Evolutionary conservation across 495 filamentous ascomycete genomes (phyloP).

Genomic region (Trichocladium antarcticum): DNA sequence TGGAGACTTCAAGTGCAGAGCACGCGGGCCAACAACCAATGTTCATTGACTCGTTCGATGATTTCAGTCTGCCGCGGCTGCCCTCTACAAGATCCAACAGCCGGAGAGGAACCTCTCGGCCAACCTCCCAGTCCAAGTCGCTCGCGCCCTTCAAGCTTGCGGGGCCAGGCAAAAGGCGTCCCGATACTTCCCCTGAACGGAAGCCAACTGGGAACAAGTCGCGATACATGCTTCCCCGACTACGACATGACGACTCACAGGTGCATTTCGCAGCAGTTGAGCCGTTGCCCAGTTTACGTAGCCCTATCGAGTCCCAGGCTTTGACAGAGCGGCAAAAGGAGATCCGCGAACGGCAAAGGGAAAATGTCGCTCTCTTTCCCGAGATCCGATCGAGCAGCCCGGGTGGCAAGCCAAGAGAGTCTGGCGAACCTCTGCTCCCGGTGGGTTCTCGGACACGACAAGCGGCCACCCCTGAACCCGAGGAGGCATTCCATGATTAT

Average conservation of each 20-base stretch:
- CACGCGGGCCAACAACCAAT: slow-evolving; percentile 20
- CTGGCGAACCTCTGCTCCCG: background rate
- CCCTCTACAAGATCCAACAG: slow-evolving; percentile 14
- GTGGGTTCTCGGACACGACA: slow-evolving; percentile 3
- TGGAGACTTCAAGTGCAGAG: slow-evolving; percentile 25
- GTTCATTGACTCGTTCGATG: slow-evolving; percentile 47
- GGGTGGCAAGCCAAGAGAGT: slow-evolving; percentile 17
- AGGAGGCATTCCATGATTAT: slow-evolving; percentile 44
- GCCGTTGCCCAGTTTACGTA: slow-evolving; percentile 38
- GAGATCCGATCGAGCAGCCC: slow-evolving; percentile 56
- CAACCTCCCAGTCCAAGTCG: slow-evolving; percentile 18
- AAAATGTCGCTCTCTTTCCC: slow-evolving; percentile 59
- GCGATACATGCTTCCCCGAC: slow-evolving; percentile 26
- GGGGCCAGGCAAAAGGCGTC: slow-evolving; percentile 15
- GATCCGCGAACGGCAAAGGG: slow-evolving; percentile 53
- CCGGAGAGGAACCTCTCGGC: slow-evolving; percentile 15
- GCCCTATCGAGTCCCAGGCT: slow-evolving; percentile 47
- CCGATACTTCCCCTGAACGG: slow-evolving; percentile 21
- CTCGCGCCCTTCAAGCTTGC: slow-evolving; percentile 22
- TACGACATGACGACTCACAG: slow-evolving; percentile 68
- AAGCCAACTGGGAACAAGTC: slow-evolving; percentile 9
- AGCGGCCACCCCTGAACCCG: slow-evolving; percentile 33
- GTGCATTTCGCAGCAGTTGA: slow-evolving; percentile 60
- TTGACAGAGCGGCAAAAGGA: slow-evolving; percentile 68
- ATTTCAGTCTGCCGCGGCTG: slow-evolving; percentile 19